Evolutionary conservation across 1,284 basidiomycete genomes (phyloP), one percentile per base, ranked within the genome.

Genomic region (Omphalotus olearius): DNA sequence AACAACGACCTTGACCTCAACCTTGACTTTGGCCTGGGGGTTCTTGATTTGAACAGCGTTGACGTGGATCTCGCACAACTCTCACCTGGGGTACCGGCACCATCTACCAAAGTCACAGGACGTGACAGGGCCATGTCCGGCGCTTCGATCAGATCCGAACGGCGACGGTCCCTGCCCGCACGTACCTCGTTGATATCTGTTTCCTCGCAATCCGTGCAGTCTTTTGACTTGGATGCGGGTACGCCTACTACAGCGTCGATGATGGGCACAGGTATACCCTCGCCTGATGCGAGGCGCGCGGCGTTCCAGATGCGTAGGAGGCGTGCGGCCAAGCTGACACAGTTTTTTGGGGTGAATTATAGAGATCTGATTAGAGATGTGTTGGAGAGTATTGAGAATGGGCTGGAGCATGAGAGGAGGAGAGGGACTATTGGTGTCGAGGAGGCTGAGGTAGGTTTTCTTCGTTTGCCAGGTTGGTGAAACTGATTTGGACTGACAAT

Each of bases 271-370:
- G 23, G 70, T 50, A 72, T 71, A 4, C 13, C 30, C 30, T 33
- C 30, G 2, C 30, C 30, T 13, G 40, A 42, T 14, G 33, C 16
- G 11, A 44, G 17, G 13, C 33, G 43, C n/a, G 40, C 40, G 9
- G 73, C 72, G 55, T 90, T 91, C 72, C 83, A 89, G 64, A 66
- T 75, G 53, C 81, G 88, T 43, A 74, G 89, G 46, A 73, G 80
- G 36, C 74, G 83, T 47, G 88, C 87, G 2, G 87, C 88, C 51
- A 91, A 91, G 70, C 72, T 91, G 53, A 83, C 84, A 23, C 77
- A 85, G 66, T 91, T 91, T 73, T 91, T 91, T 64, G 88, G 88
- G 14, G 89, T 90, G 42, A 77, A 88, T 64, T 90, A 91, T 62
- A 77, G 81, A 25, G 84, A 86, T 49, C 69, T 91, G 52, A 82